Percentiles rank a stretch among this genome's conserved stretches.
phyloP scores from a whole-genome alignment of 805 yeast genomes.

The Hanseniaspora guilliermondii region DNA sequence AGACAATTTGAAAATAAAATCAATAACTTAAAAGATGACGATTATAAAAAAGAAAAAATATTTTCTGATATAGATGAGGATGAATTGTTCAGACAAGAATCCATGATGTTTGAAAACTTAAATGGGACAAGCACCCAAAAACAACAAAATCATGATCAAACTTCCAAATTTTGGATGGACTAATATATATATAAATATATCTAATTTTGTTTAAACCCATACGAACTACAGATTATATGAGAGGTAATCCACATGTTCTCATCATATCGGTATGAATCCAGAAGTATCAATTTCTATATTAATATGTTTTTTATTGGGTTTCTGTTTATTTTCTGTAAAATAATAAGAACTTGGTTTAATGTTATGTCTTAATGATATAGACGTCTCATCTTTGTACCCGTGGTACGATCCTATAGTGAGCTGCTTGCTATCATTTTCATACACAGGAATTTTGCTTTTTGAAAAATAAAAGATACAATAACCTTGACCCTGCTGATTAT shows the following conservation, averaged over 20 bases:
- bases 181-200: not conserved
- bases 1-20: not conserved
- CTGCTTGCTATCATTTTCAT: slow-evolving; percentile 19
- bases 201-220: too few relatives aligned
- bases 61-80: slow-evolving; percentile 3
- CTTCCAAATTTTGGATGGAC: not conserved
- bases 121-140: not conserved
- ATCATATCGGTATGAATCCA: slow-evolving; percentile 6
- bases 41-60: not conserved
- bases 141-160: not conserved
- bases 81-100: slow-evolving; percentile 6
- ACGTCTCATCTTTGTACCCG: not conserved
- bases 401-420: slow-evolving; percentile 13
- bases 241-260: too few relatives aligned
- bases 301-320: not conserved
- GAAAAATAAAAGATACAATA: slow-evolving; percentile 16
- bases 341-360: not conserved
- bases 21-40: not conserved
- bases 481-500: not conserved
- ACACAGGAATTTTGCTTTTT: slow-evolving; percentile 20
- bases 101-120: slow-evolving; percentile 4
- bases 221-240: too few relatives aligned
- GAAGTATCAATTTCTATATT: not conserved
- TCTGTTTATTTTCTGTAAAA: not conserved
- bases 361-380: not conserved